Percentiles rank a stretch among this genome's conserved stretches.
Conservation (phyloP, 257 asterid genomes). For the Parsonsia alboflavescens region DNA sequence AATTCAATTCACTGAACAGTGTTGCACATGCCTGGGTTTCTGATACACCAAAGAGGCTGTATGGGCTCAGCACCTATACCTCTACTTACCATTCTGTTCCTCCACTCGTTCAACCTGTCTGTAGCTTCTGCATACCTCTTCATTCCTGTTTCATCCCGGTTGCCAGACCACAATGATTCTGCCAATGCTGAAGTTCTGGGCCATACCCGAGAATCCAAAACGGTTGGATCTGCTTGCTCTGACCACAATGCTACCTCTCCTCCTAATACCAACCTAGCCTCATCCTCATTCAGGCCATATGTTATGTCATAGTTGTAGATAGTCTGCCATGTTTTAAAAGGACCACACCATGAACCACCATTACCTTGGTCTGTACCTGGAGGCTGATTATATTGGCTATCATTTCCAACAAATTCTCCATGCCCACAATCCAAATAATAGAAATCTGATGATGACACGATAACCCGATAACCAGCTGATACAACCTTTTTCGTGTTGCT, state of each 20-base stretch:
- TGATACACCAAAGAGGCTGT: constrained; percentile 96
- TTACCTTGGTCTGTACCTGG: constrained; percentile 54
- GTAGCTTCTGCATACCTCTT: constrained; percentile 83
- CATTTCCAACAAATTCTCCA: constrained; percentile 68
- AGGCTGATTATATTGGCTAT: constrained; percentile 47
- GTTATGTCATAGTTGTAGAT: constrained; percentile 83
- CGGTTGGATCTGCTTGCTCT: constrained; percentile 84
- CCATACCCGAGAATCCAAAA: constrained; percentile 80
- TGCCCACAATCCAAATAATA: constrained; percentile 93
- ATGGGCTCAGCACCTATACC: constrained; percentile 86
- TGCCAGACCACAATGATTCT: constrained; percentile 87
- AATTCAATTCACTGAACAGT: constrained; percentile 27
- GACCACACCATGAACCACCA: constrained; percentile 95
- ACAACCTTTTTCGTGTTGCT: constrained; percentile 60
- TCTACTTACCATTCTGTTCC: constrained; percentile 70
- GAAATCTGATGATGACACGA: constrained; percentile 72
- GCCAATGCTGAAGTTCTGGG: constrained; percentile 87
- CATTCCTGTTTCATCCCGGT: constrained; percentile 51
- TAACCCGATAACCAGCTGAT: constrained; percentile 56
- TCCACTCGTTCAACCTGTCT: constrained; percentile 83
- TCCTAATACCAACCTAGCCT: constrained; percentile 67
- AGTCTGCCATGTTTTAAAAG: constrained; percentile 88
- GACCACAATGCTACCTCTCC: constrained; percentile 95
- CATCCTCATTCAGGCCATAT: constrained; percentile 45
- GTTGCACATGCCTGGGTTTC: constrained; percentile 86